Base-by-base conservation (phyloP, 345 rosid genomes). In the Excoecaria agallocha region DNA sequence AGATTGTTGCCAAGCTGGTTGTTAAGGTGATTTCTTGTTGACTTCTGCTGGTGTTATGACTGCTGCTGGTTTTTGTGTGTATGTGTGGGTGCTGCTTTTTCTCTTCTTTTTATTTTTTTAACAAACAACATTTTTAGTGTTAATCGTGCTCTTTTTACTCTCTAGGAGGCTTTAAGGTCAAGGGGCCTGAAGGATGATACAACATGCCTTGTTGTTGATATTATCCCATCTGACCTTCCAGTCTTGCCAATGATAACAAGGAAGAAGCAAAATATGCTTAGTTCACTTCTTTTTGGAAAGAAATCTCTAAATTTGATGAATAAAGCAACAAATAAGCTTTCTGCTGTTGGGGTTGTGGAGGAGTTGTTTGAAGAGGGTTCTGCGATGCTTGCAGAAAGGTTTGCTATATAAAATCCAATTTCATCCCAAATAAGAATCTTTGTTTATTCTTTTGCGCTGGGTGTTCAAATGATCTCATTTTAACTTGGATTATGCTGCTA, bases 331-430 rank as follows among this genome's bases (percentile, higher is more conserved):
- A 96, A 78, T 80, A 91, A 93, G 85, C 98, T 96, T 62, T 90
- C 98, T 62, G 84, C 97, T 68, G 93, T 93, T 54, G 99, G 98
- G 67, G 92, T 84, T 75, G 98, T 94, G 73, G 98, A 93, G 83
- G 99, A 96, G 80, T 86, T 96, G 84, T 96, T 96, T 77, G 99
- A 96, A 90, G 99, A 96, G 88, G 99, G 99, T 79, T 91, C 98
- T 67, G 99, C 99, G 56, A 77, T 91, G 85, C 98, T 96, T 69
- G 94, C 90, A 1, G 98, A 96, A 82, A 91, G 99, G 99, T 96
- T 79, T 48, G 60, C 37, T 70, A 51, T 48, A 10, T 43, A 43
- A 43, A 5, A 8, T 8, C 61, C n/a, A 45, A 22, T 20, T 58
- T 17, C 25, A 11, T 51, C 37, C 52, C 41, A 51, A 46, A 46